Base-by-base conservation (phyloP, 176 grass and related monocot genomes). In the Oryza rufipogon region DNA sequence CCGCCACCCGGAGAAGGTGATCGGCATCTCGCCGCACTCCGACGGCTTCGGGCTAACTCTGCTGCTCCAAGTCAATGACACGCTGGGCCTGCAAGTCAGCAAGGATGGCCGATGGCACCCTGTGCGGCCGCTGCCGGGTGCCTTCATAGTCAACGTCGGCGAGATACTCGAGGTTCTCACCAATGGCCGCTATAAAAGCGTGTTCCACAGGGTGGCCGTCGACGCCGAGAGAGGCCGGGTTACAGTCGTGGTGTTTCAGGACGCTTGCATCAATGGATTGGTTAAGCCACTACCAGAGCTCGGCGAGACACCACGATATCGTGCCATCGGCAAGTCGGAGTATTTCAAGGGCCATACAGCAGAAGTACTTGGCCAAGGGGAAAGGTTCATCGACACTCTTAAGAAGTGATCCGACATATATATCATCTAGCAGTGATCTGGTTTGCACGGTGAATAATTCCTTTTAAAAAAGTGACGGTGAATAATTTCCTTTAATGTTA, bases 31-130 rank as follows among this genome's bases (percentile, higher is more conserved):
- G 4, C 38, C 74, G 1, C 83, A 85, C 74, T 70, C 48, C 1
- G 83, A 85, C 25, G 23, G 66, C 6, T 38, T 61, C 2, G 66
- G 49, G 11, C 34, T 85, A 10, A 70, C 83, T 0, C 11, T 85
- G 11, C 34, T 78, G 2, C 74, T 85, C 48, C 47, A 16, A 0
- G n/a, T 44, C 38, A 33, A 78, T 20, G 23, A 61, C 60, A 46
- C 76, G 1, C 58, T 60, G 0, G 83, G 65, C 36, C 65, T 77
- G 33, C 83, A 85, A 23, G 41, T 85, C 16, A 70, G n/a, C 2
- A 77, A 60, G 11, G 83, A 20, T 3, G 48, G 49, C 28, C 22
- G 12, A 74, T 85, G 83, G 74, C 79, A 72, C 75, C 75, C 75
- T 0, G 84, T 86, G 41, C 19, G 3, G 41, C 68, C 84, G 14